Evolutionary conservation across 2,329 filamentous ascomycete species (phyloP).

Genomic region (Fusarium sp.): DNA sequence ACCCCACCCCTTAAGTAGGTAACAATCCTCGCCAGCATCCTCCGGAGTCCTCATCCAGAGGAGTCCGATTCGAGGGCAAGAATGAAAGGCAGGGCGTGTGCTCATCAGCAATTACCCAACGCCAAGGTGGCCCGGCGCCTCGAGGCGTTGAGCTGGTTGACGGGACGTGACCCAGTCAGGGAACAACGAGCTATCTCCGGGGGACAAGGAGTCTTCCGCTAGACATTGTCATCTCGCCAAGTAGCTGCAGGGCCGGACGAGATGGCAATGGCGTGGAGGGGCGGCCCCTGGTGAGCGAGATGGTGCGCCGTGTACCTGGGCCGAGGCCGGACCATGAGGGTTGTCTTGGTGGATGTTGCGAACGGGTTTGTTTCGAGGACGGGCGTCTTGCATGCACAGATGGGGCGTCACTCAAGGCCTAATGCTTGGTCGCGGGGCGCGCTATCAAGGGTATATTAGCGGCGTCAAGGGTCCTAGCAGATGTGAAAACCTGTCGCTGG

Average conservation of each 20-base stretch:
- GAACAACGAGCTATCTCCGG: constrained; percentile 44
- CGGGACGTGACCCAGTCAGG: constrained; percentile 41
- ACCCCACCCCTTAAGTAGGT: constrained; percentile 46
- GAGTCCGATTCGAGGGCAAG: constrained; percentile 28
- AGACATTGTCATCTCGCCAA: constrained; percentile 40
- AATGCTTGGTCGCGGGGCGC: constrained; percentile 37
- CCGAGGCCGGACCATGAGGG: constrained; percentile 40
- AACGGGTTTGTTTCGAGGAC: constrained; percentile 38
- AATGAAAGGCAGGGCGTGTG: constrained; percentile 36
- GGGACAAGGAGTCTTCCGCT: constrained; percentile 37
- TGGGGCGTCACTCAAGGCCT: constrained; percentile 37
- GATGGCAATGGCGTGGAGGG: constrained; percentile 29
- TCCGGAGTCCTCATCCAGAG: constrained; percentile 29
- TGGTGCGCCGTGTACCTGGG: constrained; percentile 38
- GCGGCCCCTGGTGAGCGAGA: constrained; percentile 28
- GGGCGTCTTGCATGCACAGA: constrained; percentile 45
- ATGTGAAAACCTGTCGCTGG: constrained; percentile 25
- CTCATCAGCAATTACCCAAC: constrained; percentile 39
- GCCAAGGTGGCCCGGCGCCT: constrained; percentile 39
- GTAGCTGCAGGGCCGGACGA: constrained; percentile 38
- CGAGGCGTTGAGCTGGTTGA: constrained; percentile 33
- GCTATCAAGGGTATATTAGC: constrained; percentile 37
- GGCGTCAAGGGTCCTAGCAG: constrained; percentile 24
- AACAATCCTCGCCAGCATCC: constrained; percentile 31
- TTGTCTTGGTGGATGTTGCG: constrained; percentile 33